phyloP scores from a whole-genome alignment of 2,329 filamentous ascomycete genomes.

The Xylaria sp. region DNA sequence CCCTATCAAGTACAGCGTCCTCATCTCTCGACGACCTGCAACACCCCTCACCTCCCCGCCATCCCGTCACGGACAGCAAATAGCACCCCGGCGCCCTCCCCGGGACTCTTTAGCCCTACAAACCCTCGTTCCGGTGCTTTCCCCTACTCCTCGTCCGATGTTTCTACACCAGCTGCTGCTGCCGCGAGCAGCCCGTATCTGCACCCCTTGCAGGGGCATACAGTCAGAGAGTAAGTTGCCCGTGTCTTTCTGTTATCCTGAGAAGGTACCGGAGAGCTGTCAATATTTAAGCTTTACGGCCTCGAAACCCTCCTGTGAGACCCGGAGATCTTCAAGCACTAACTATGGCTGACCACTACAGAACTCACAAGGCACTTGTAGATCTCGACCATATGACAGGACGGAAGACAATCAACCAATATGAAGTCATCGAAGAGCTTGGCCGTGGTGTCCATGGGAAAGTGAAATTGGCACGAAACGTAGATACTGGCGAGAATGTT shows the following conservation, averaged over 20 bases:
- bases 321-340: background rate
- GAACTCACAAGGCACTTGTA: conserved; percentile 90
- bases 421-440: conserved; percentile 96
- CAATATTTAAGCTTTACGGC: too few relatives aligned
- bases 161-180: conserved; percentile 61
- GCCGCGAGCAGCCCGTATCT: conserved; percentile 68
- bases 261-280: background rate
- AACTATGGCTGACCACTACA: conserved; percentile 49
- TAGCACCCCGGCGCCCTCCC: conserved; percentile 70
- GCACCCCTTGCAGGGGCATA: conserved; percentile 77
- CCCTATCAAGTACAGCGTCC: conserved; percentile 48
- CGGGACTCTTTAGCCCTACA: conserved; percentile 69
- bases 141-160: conserved; percentile 62
- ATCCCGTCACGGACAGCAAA: conserved; percentile 61
- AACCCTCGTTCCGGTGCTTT: conserved; percentile 56
- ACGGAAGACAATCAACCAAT: conserved; percentile 96
- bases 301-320: background rate
- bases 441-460: conserved; percentile 97
- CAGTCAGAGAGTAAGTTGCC: conserved; percentile 77
- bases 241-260: conserved; percentile 20
- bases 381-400: conserved; percentile 90
- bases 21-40: conserved; percentile 52
- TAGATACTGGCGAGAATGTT: conserved; percentile 79
- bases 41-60: conserved; percentile 52
- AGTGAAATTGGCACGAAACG: conserved; percentile 91